Percentiles rank a stretch among this genome's conserved stretches.
Conservation (phyloP, 1,284 basidiomycete genomes). For the Trametes polyzona region DNA sequence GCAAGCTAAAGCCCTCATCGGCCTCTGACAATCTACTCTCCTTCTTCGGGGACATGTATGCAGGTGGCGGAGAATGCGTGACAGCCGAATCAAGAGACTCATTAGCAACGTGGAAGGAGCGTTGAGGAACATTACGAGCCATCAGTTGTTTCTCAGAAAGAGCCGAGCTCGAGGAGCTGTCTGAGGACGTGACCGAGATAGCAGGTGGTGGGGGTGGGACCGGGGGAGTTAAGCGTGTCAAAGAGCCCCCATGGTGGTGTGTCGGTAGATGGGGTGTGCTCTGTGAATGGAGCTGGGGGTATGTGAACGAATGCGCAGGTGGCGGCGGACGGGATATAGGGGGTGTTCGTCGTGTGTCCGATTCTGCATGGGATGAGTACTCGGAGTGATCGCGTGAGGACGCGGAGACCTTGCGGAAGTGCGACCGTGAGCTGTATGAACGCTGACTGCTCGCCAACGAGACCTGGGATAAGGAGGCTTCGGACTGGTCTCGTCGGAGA, state of each 20-base stretch:
- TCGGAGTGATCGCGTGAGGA: constrained; percentile 24
- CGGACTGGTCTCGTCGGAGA: constrained; percentile 26
- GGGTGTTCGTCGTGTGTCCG: constrained; percentile 12
- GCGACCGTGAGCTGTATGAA: constrained; percentile 22
- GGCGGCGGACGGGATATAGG: constrained; percentile 16
- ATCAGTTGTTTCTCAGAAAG: constrained; percentile 30
- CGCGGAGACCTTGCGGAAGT: constrained; percentile 27
- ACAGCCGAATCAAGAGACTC: constrained; percentile 30
- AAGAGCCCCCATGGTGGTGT: constrained; percentile 12
- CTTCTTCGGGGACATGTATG: constrained; percentile 34
- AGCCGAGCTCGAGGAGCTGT: constrained; percentile 23
- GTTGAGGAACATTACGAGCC: constrained; percentile 31
- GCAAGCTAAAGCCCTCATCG: constrained; percentile 26
- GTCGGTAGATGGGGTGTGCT: constrained; percentile 24
- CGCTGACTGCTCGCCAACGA: constrained; percentile 26
- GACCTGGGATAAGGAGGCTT: constrained; percentile 28
- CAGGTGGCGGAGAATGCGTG: constrained; percentile 35
- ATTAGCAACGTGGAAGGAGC: constrained; percentile 36
- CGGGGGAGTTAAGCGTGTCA: constrained; percentile 16
- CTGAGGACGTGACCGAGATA: constrained; percentile 17
- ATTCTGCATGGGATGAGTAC: constrained; percentile 15
- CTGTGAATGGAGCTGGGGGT: constrained; percentile 22
- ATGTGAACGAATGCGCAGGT: constrained; percentile 24
- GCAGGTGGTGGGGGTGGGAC: constrained; percentile 16
- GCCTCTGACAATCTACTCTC: constrained; percentile 20